Evolutionary conservation across 2,329 filamentous ascomycete species (phyloP), one percentile per base, ranked within the genome.

Genomic region (Alternaria triticimaculans): DNA sequence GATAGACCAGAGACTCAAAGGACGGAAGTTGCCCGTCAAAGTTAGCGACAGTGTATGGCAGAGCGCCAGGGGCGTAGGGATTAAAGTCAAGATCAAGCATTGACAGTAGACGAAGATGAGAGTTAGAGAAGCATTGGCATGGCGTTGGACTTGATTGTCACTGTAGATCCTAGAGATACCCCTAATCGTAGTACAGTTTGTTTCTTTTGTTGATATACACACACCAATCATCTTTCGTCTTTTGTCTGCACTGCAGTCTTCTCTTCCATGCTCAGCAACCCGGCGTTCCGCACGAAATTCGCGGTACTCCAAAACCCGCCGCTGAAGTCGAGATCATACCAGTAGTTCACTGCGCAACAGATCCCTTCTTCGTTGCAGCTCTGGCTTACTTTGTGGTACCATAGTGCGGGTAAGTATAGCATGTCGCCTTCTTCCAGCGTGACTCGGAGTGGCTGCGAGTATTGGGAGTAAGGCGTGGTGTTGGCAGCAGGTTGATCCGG

Each of bases 381-480:
- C 75, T 96, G 92, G 7, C 87, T 88, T 5, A 96, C 92, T 76
- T 95, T 94, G 76, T 96, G 92, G 75, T 78, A 92, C 92, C 92
- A 96, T 84, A 94, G 87, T 6, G 91, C 89, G 7, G 92, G 92
- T 28, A 96, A 82, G 80, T 96, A 96, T 15, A 96, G 78, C 89
- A 96, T 92, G 75, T 96, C 92, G 0, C 92, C 92, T 10, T 89
- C 86, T 1, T 89, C 78, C 4, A 96, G 80, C 0, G 89, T 91
- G 1, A 94, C 88, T n/a, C 86, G 82, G 65, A 93, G 71, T 7
- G 91, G 89, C 51, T 81, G 80, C 0, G 87, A 88, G 11, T 89
- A 81, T 37, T 80, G 72, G 1, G 90, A 92, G 70, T 90, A 91
- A 2, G 71, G 70, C 1, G 90, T 91, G 0, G 84, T 5, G 11